These are phyloP conservation scores for Auricularia sp. DNA, from an alignment of 768 basidiomycete species.

Conservation along the genomic window DNA sequence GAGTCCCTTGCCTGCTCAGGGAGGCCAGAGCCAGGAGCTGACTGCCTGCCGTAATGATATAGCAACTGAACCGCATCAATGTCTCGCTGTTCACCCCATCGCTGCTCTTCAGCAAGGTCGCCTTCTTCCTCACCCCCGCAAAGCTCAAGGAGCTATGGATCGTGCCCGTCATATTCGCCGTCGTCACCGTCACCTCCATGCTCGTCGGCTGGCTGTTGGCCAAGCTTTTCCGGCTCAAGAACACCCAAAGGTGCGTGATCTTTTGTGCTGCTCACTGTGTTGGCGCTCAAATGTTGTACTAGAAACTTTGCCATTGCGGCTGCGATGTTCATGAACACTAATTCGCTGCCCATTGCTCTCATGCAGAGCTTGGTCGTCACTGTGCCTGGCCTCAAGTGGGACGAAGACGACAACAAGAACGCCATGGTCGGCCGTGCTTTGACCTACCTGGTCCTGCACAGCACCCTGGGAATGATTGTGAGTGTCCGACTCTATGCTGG, in stretches of 20 bases:
- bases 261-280: not conserved
- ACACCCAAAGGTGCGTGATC: constrained; percentile 62
- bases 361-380: constrained; percentile 84
- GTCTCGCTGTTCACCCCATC: constrained; percentile 84
- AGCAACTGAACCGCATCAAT: constrained; percentile 76
- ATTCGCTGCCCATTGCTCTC: constrained; percentile 88
- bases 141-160: constrained; percentile 78
- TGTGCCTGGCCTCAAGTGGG: constrained; percentile 78
- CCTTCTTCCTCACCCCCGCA: constrained; percentile 81
- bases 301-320: constrained; percentile 75
- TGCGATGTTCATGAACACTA: constrained; percentile 89
- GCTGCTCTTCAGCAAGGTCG: constrained; percentile 88
- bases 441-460: constrained; percentile 84
- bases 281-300: not conserved
- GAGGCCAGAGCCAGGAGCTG: not conserved
- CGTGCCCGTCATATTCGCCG: constrained; percentile 73
- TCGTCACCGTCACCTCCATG: constrained; percentile 68
- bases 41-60: not conserved
- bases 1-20: constrained; percentile 9
- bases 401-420: constrained; percentile 63
- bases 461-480: constrained; percentile 92
- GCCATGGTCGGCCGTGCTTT: constrained; percentile 88
- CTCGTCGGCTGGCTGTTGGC: constrained; percentile 53
- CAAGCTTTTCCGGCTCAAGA: constrained; percentile 51
- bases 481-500: too few relatives aligned